Evolutionary conservation across 108 stramenopile genomes (phyloP).

Genomic region (Bacterosira constricta): DNA sequence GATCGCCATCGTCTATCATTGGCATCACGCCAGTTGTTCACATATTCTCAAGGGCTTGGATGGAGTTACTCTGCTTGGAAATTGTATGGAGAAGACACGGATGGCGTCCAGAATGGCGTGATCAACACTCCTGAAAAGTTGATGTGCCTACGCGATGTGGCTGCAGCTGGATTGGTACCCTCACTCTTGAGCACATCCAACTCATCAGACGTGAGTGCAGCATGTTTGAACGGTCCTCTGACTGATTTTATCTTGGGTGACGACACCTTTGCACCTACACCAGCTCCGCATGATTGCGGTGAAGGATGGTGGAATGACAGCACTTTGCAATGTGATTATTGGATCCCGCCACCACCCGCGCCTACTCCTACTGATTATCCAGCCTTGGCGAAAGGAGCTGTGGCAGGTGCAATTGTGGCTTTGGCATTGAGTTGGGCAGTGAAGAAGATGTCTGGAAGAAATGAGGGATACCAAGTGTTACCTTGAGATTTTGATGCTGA

Average conservation of each 20-base stretch:
- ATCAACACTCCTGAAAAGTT: slow-evolving; percentile 65
- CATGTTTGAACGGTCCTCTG: slow-evolving; percentile 72
- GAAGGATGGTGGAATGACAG: slow-evolving; percentile 80
- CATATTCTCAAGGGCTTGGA: slow-evolving; percentile 71
- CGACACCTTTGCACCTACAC: slow-evolving; percentile 66
- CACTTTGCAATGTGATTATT: slow-evolving; percentile 69
- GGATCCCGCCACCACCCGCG: slow-evolving; percentile 68
- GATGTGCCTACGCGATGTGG: slow-evolving; percentile 64
- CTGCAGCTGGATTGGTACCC: slow-evolving; percentile 66
- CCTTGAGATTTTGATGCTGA: slow-evolving; percentile 6
- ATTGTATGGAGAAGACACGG: slow-evolving; percentile 50
- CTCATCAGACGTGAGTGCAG: slow-evolving; percentile 11
- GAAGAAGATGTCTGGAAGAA: slow-evolving; percentile 26
- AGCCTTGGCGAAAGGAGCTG: slow-evolving; percentile 1
- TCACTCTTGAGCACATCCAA: neutral
- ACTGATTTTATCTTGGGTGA: slow-evolving; percentile 79
- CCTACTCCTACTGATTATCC: slow-evolving; percentile 1
- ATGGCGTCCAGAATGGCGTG: slow-evolving; percentile 27
- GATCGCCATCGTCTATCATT: slow-evolving; percentile 62
- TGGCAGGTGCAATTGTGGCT: slow-evolving; percentile 90
- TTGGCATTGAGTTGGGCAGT: slow-evolving; percentile 88
- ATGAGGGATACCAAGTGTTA: slow-evolving; percentile 21
- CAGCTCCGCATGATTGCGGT: slow-evolving; percentile 75
- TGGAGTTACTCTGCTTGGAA: slow-evolving; percentile 83
- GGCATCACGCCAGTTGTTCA: slow-evolving; percentile 68